Percentiles rank a stretch among this genome's conserved stretches.
Evolutionary conservation across 2,329 filamentous ascomycete genomes (phyloP).

Genomic region (Stromatinia cepivora): DNA sequence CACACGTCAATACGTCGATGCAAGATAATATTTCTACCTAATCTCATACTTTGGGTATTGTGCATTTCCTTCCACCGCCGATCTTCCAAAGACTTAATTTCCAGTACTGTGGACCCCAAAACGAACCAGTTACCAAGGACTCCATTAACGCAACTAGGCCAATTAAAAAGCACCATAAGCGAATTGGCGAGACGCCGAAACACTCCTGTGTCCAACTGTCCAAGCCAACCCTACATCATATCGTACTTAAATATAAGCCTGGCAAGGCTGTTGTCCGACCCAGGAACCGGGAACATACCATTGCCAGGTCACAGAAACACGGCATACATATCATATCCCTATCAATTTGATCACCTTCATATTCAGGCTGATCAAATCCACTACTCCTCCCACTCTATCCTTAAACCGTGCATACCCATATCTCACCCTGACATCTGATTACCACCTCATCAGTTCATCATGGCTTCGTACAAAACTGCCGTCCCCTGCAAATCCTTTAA

Average conservation of each 20-base stretch:
- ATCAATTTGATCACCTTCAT: neutral
- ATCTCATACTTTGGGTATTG: neutral
- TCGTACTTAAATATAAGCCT: neutral
- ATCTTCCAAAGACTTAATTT: conserved; percentile 14
- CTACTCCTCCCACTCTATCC: neutral
- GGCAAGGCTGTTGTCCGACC: neutral
- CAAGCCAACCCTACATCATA: conserved; percentile 17
- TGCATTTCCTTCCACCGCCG: neutral
- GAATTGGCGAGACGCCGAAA: conserved; percentile 10
- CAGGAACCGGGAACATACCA: conserved; percentile 1
- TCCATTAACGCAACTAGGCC: neutral
- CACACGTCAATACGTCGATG: neutral
- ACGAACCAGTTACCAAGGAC: neutral
- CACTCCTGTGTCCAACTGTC: neutral
- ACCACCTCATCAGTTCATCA: conserved; percentile 19
- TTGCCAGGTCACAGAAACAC: conserved; percentile 9
- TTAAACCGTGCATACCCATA: conserved; percentile 5
- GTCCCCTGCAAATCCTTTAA: conserved; percentile 32
- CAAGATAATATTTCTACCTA: conserved; percentile 8
- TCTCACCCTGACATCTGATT: neutral
- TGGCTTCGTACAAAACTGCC: conserved; percentile 34
- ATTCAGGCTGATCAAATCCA: conserved; percentile 2
- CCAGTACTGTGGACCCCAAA: conserved; percentile 7
- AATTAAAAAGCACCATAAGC: conserved; percentile 10
- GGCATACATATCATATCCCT: conserved; percentile 7